Evolutionary conservation across 257 asterid species (phyloP).

Genomic region (Marsdenia floribunda): DNA sequence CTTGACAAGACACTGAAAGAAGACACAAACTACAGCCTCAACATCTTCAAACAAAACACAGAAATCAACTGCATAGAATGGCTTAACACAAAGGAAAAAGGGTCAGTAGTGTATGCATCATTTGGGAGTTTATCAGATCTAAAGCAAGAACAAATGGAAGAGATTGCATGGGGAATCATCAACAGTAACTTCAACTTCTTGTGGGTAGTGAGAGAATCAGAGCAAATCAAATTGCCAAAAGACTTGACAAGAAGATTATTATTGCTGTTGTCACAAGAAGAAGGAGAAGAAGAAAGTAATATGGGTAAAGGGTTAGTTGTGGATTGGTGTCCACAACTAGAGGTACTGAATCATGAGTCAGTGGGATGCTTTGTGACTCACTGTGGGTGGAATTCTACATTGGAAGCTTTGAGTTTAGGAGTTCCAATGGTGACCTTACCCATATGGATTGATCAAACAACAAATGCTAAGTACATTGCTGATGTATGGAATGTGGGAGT

Average conservation of each 20-base stretch:
- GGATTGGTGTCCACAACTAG: slow-evolving; percentile 30
- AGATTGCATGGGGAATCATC: slow-evolving; percentile 11
- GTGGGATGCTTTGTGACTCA: slow-evolving; percentile 30
- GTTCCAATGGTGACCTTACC: slow-evolving; percentile 32
- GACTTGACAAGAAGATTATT: background rate
- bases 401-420: slow-evolving; percentile 29
- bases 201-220: slow-evolving; percentile 19
- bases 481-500: slow-evolving; percentile 25
- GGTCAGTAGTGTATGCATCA: slow-evolving; percentile 22
- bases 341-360: slow-evolving; percentile 23
- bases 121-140: slow-evolving; percentile 21
- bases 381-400: slow-evolving; percentile 32
- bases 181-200: slow-evolving; percentile 16
- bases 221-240: slow-evolving; percentile 13
- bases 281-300: too few relatives aligned
- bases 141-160: slow-evolving; percentile 17
- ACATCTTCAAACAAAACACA: slow-evolving; percentile 13
- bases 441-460: slow-evolving; percentile 29
- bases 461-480: slow-evolving; percentile 24
- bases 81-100: slow-evolving; percentile 11
- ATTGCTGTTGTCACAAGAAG: too few relatives aligned
- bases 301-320: slow-evolving; percentile 16
- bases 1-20: slow-evolving; percentile 14
- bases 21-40: slow-evolving; percentile 17
- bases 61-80: slow-evolving; percentile 16